Base-by-base conservation (phyloP, 1,284 basidiomycete species). In the Moesziomyces antarcticus region DNA sequence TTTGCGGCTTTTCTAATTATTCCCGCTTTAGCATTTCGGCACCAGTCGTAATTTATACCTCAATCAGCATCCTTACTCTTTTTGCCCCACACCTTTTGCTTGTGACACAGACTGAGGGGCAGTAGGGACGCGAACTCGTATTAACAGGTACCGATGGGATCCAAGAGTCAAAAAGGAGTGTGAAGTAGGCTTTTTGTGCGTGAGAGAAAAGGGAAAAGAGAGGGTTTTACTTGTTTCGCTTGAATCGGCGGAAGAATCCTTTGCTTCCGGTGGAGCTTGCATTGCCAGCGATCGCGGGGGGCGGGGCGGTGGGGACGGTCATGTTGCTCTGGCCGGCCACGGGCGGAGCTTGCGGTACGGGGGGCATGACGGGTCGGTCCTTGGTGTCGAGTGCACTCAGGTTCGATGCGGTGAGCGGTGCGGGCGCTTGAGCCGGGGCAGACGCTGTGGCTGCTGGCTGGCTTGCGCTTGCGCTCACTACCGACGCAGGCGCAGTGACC, bases 231-330 rank as follows among this genome's bases (percentile, higher is more conserved):
- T 73, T 73, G 50, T 73, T 73, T 22, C 54, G 60, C 57, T 65
- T 73, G 53, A 73, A 73, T 16, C 70, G 35, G 43, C 61, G 35
- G 51, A 73, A 73, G 58, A 73, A 65, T 27, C 71, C 65, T 41
- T 73, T 73, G 22, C 65, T 53, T 5, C 51, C 62, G 7, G 43
- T 35, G 47, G 55, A 57, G 42, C 56, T 57, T 16, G 46, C 48
- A 27, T 62, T 63, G 33, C 66, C 66, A n/a, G 58, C 54, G 52
- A 61, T 61, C 8, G 71, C 71, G 7, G 71, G 71, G 14, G 71
- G 71, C 5, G 71, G 71, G 21, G 71, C 71, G 3, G 71, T 68
- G 51, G 71, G 71, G 5, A 73, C 54, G 41, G 56, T 73, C 30
- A 68, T 64, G 18, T 52, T 53, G 56, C 60, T 67, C 30, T 61